Base-by-base conservation (phyloP, 352 stramenopile genomes). In the Hyaloperonospora brassicae region DNA sequence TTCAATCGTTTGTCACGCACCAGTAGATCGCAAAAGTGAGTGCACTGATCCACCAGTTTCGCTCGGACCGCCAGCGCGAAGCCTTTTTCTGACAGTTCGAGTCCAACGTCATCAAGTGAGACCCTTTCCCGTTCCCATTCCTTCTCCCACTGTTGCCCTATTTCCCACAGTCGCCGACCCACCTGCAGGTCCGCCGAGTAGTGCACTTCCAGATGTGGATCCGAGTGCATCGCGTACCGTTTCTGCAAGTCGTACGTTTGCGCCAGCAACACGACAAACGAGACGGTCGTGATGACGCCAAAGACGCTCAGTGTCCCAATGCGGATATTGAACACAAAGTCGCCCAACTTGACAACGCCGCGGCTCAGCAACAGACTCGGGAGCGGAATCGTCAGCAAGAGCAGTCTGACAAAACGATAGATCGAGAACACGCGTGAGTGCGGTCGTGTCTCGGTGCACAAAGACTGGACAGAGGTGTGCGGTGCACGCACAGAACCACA, bases 11-110 rank as follows among this genome's bases (percentile, higher is more conserved):
- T 22, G 5, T 44, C 9, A 66, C 70, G 24, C 24, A 87, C 79
- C 80, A 91, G 64, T 91, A 91, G 53, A 91, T 91, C 24, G 76
- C 86, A 55, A 91, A 91, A 30, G 78, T 87, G 25, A 91, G 76
- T 22, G 80, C 79, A 49, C 78, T 89, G 64, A 91, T 91, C 80
- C 80, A 91, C 78, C 78, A 91, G 63, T 91, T 91, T 45, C 80
- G 62, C 63, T 91, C 80, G 8, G 70, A 79, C 25, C 80, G 73
- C 80, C 80, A 90, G 42, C 80, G 76, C 38, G 74, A 73, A 21
- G 80, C 80, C 47, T 89, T 88, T 68, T 91, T 85, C 73, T 57
- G 47, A 38, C 3, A 31, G 3, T 31, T 31, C 27, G 3, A n/a
- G 17, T 31, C 27, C 30, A 11, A 36, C 2, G 1, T 31, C 14